phyloP scores from a whole-genome alignment of 176 grass and related monocot genomes.

The Avena atlantica region DNA sequence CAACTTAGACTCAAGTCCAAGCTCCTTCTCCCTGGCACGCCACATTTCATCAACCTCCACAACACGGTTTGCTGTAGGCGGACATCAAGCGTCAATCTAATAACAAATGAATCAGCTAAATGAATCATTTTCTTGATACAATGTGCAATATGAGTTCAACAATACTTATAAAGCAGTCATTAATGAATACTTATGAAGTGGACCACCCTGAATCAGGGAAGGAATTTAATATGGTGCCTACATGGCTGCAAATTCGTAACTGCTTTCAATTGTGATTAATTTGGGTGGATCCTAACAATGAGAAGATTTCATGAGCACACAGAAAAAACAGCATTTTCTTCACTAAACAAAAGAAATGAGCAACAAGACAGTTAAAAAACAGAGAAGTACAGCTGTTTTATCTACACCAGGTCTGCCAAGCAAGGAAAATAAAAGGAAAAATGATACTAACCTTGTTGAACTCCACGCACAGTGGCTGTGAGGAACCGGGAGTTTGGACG shows the following conservation, averaged over 20 bases:
- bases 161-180: background rate
- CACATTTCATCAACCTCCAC: conserved; percentile 94
- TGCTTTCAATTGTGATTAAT: background rate
- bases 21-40: conserved; percentile 84
- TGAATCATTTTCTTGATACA: background rate
- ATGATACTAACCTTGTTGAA: conserved; percentile 79
- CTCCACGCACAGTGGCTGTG: conserved; percentile 88
- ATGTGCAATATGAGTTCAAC: background rate
- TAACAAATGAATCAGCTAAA: background rate
- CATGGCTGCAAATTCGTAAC: background rate
- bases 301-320: background rate
- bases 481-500: conserved; percentile 94
- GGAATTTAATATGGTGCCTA: background rate
- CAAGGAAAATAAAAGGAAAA: background rate
- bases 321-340: background rate
- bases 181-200: background rate
- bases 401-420: background rate
- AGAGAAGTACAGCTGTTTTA: background rate
- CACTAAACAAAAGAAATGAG: background rate
- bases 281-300: background rate
- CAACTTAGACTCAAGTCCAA: conserved; percentile 67
- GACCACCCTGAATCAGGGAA: background rate
- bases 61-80: conserved; percentile 74
- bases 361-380: background rate
- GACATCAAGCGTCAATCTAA: conserved; percentile 34